Evolutionary conservation across 2,329 filamentous ascomycete genomes (phyloP).

Genomic region (Hyphodiscus sp.): DNA sequence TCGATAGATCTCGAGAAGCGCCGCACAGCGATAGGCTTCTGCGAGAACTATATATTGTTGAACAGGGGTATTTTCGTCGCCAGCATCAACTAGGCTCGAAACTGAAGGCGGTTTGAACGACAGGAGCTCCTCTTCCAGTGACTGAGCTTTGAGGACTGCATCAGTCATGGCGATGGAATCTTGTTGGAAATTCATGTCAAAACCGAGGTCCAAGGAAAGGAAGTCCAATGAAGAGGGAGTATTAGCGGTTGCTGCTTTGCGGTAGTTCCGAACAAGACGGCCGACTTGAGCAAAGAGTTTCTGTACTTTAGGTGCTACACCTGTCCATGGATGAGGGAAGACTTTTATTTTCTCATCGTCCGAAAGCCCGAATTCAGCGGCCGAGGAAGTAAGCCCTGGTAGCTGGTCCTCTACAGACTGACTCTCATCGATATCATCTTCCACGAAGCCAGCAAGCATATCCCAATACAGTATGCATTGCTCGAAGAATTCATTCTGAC

Average conservation of each 20-base stretch:
- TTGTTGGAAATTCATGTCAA: slow-evolving; percentile 15
- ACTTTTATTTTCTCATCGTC: slow-evolving; percentile 12
- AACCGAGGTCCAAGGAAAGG: slow-evolving; percentile 19
- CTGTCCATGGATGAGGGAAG: slow-evolving; percentile 28
- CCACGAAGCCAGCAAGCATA: slow-evolving; percentile 26
- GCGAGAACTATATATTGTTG: slow-evolving; percentile 26
- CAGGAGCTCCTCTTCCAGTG: slow-evolving; percentile 23
- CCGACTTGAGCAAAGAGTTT: slow-evolving; percentile 25
- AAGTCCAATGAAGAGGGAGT: slow-evolving; percentile 13
- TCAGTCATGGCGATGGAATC: slow-evolving; percentile 14
- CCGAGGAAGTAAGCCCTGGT: not conserved
- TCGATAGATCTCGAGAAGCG: slow-evolving; percentile 23
- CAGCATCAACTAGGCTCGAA: slow-evolving; percentile 22
- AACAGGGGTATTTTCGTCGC: slow-evolving; percentile 26
- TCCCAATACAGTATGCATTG: slow-evolving; percentile 30
- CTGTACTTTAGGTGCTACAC: slow-evolving; percentile 23
- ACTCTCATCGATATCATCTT: slow-evolving; percentile 24
- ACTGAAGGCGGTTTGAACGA: slow-evolving; percentile 18
- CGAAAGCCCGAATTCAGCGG: not conserved
- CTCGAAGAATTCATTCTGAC: slow-evolving; percentile 27
- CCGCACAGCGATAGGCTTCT: slow-evolving; percentile 25
- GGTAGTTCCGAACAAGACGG: slow-evolving; percentile 22
- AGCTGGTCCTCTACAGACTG: slow-evolving; percentile 8
- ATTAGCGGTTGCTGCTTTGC: slow-evolving; percentile 16
- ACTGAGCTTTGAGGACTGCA: slow-evolving; percentile 16